Conservation (phyloP, 148 eudicot species). For the Rhododendron ovatum region DNA sequence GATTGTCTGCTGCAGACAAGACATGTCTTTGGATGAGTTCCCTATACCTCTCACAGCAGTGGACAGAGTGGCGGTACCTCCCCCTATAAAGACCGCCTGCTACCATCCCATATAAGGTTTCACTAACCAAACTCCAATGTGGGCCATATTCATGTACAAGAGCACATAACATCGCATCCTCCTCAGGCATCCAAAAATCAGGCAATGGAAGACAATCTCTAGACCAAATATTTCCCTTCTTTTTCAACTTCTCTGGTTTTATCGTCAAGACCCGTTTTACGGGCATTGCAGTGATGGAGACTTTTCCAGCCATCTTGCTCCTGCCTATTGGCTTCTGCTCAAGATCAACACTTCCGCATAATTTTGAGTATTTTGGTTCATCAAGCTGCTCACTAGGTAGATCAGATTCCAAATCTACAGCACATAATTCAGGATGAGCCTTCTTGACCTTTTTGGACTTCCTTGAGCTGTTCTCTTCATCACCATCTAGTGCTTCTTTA, state of each 20-base stretch:
- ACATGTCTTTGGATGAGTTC: constrained; percentile 80
- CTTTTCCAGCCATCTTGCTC: constrained; percentile 65
- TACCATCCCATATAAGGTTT: constrained; percentile 67
- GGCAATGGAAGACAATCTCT: constrained; percentile 67
- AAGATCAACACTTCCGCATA: constrained; percentile 43
- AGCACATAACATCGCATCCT: constrained; percentile 90
- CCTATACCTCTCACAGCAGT: constrained; percentile 94
- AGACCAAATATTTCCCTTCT: constrained; percentile 74
- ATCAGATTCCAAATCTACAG: constrained; percentile 30
- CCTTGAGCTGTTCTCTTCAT: constrained; percentile 36
- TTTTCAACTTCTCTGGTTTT: constrained; percentile 73
- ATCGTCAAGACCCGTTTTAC: constrained; percentile 65
- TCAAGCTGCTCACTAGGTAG: constrained; percentile 33
- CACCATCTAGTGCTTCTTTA: constrained; percentile 34
- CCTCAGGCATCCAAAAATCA: constrained; percentile 80
- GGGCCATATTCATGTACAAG: constrained; percentile 89
- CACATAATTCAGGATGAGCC: constrained; percentile 34
- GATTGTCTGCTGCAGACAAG: constrained; percentile 49
- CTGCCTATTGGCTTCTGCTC: constrained; percentile 58
- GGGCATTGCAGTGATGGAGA: constrained; percentile 61
- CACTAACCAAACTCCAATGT: constrained; percentile 92
- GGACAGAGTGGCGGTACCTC: constrained; percentile 75
- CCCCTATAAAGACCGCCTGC: constrained; percentile 90
- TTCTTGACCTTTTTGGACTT: constrained; percentile 66
- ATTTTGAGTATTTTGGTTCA: constrained; percentile 46